phyloP scores from a whole-genome alignment of 2,329 filamentous ascomycete genomes.

The Colletotrichum lindemuthianum region DNA sequence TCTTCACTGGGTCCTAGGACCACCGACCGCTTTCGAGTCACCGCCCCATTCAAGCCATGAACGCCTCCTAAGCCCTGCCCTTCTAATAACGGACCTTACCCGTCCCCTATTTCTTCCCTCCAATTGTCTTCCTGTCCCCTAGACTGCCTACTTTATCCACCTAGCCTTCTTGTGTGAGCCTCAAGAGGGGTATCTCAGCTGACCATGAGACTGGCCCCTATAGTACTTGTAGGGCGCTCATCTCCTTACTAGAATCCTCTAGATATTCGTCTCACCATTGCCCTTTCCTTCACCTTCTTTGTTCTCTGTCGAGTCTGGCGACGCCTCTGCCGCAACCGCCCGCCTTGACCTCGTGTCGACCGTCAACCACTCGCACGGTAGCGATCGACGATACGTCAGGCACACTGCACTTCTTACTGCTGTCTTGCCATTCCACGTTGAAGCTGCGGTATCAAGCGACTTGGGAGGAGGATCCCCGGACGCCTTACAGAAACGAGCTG shows the following conservation, averaged over 20 bases:
- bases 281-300: constrained; percentile 29
- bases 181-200: constrained; percentile 18
- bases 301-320: constrained; percentile 13
- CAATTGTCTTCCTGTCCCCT: too few species aligned
- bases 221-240: constrained; percentile 28
- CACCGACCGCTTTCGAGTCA: constrained; percentile 26
- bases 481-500: constrained; percentile 10
- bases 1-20: constrained; percentile 14
- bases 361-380: constrained; percentile 4
- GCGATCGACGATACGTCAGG: constrained; percentile 23
- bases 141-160: too few species aligned
- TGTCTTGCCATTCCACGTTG: neutral
- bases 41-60: constrained; percentile 13
- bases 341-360: constrained; percentile 27
- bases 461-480: neutral
- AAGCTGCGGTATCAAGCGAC: constrained; percentile 10
- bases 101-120: too few species aligned
- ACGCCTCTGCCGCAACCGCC: constrained; percentile 28
- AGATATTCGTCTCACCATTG: constrained; percentile 19
- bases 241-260: constrained; percentile 12
- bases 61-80: constrained; percentile 16
- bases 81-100: neutral
- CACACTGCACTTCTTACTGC: neutral
- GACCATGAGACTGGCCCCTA: constrained; percentile 7
- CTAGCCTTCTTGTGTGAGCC: too few species aligned